A percentile compares a stretch with the other conserved stretches of the same genome.
These are phyloP conservation scores for Hibiscus mutabilis DNA, from an alignment of 345 rosid genomes.

Conservation along the genomic window DNA sequence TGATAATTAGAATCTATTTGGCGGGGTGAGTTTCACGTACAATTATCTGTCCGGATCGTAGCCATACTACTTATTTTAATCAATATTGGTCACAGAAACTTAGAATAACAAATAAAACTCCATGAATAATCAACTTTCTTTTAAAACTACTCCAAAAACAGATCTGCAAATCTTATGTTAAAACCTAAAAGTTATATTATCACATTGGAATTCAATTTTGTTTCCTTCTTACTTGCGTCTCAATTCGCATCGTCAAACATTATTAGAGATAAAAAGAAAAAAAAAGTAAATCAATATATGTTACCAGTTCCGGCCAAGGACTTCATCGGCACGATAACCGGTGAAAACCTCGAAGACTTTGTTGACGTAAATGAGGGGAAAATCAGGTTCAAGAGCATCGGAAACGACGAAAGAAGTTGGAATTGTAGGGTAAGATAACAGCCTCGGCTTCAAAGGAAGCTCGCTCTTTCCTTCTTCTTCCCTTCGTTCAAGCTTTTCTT, in stretches of 20 bases:
- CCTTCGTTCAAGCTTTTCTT: conserved; percentile 10
- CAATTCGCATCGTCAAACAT: not conserved
- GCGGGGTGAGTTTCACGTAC: too few species aligned
- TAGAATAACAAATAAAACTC: not conserved
- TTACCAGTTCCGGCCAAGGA: conserved; percentile 73
- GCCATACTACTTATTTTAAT: not conserved
- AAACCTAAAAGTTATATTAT: not conserved
- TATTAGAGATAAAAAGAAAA: not conserved
- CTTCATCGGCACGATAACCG: conserved; percentile 89
- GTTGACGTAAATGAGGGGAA: conserved; percentile 81
- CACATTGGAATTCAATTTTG: not conserved
- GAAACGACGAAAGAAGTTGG: conserved; percentile 75
- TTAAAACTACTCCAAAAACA: not conserved
- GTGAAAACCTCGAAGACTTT: conserved; percentile 78
- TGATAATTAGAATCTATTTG: not conserved
- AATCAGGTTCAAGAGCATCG: conserved; percentile 75
- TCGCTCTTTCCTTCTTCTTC: conserved; percentile 19
- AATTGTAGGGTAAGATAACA: conserved; percentile 43
- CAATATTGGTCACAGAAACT: not conserved
- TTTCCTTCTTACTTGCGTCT: not conserved
- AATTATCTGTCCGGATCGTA: too few species aligned
- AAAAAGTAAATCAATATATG: too few species aligned
- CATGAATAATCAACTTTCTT: not conserved
- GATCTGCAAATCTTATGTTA: not conserved
- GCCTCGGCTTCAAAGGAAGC: conserved; percentile 25